Base-by-base conservation (phyloP, 2,329 filamentous ascomycete species). In the Didymella arachidicola region DNA sequence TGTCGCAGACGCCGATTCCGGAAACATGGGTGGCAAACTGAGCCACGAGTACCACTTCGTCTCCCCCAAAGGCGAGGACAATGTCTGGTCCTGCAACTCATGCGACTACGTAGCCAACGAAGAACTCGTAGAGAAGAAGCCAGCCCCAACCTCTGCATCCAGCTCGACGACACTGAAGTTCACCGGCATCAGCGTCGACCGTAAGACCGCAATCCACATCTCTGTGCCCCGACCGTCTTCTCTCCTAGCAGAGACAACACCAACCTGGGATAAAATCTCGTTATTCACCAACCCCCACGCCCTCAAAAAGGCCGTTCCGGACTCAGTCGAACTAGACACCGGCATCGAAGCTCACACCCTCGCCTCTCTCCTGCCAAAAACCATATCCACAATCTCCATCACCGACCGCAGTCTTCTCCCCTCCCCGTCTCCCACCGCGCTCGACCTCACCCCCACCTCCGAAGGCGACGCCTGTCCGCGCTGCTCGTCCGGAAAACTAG, bases 41-140 rank as follows among this genome's bases (percentile, higher is more conserved):
- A 98, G 93, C 75, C 95, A 99, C 74, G 95, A 99, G 71, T 99
- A 96, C 73, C 95, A 97, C 73, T 89, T 97, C 49, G 84, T 89
- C 1, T 92, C 89, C 29, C 73, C 84, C 0, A 88, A 90, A 48
- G 95, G 95, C 7, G 95, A 98, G 74, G 95, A 99, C 70, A 88
- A 86, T 1, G 84, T 99, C 36, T 86, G 96, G 62, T 88, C 82
- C 61, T 99, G 95, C 75, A 79, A 79, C 22, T 79, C 77, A 11
- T 99, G 95, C 73, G 82, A 84, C 32, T 92, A 93, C 72, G 85
- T 90, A 0, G 90, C 90, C 57, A 99, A 98, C 64, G 91, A 96
- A 63, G 95, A 99, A 73, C 83, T 97, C n/a, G 90, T 89, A 12
- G 78, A 83, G 62, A 81, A 72, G 54, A 63, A 50, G 29, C 14